Percentiles rank a stretch among this genome's conserved stretches.
Evolutionary conservation across 495 filamentous ascomycete species (phyloP).

Genomic region (Poronia punctata): DNA sequence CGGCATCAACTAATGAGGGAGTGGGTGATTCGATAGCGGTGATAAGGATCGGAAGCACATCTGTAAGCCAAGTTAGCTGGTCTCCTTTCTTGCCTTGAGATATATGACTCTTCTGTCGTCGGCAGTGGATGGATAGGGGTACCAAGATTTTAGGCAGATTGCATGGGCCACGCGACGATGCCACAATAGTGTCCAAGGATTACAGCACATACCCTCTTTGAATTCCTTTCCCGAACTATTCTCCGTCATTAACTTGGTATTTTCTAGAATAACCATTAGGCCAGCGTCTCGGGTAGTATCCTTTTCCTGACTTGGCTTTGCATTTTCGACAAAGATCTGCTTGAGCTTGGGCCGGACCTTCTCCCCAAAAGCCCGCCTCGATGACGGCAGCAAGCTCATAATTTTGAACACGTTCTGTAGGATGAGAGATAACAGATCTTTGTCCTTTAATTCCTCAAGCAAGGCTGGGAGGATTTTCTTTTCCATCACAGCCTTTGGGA

Average conservation of each 20-base stretch:
- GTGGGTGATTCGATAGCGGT: conserved; percentile 80
- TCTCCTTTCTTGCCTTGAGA: too few species aligned
- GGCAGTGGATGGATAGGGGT: too few species aligned
- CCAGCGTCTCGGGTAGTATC: conserved; percentile 84
- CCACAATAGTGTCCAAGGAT: too few species aligned
- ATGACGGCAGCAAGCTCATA: conserved; percentile 64
- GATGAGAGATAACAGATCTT: conserved; percentile 72
- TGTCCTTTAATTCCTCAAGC: conserved; percentile 88
- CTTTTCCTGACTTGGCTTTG: conserved; percentile 53
- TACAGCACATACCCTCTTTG: conserved; percentile 63
- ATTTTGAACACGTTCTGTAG: conserved; percentile 90
- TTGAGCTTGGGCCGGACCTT: conserved; percentile 76
- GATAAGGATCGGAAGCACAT: conserved; percentile 78
- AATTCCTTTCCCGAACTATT: conserved; percentile 89
- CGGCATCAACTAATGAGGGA: conserved; percentile 78
- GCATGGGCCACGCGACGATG: too few species aligned
- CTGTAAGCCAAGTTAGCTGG: too few species aligned
- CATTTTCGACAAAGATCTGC: conserved; percentile 65
- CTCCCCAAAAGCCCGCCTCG: conserved; percentile 70
- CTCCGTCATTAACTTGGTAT: conserved; percentile 62
- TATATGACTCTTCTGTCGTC: too few species aligned
- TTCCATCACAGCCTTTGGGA: conserved; percentile 86
- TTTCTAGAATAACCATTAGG: conserved; percentile 80
- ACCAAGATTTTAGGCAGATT: too few species aligned
- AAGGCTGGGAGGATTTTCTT: conserved; percentile 86